A percentile compares a stretch with the other conserved stretches of the same genome.
These are phyloP conservation scores for Phlegmacium glaucopus DNA, from an alignment of 768 basidiomycete species.

Conservation along the genomic window DNA sequence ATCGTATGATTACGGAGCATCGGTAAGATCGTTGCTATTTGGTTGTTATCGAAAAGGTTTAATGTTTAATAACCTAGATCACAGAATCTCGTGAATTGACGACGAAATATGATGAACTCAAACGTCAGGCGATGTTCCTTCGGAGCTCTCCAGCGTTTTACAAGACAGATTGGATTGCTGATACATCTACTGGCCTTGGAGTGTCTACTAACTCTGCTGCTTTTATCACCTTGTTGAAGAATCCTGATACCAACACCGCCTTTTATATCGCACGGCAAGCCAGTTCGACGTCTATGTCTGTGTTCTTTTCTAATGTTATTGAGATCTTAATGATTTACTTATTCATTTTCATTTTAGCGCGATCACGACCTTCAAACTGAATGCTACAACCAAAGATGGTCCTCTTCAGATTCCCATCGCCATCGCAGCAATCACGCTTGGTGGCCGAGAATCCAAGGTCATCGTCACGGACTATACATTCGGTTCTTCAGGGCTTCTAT, in stretches of 20 bases:
- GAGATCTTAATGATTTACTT: not conserved
- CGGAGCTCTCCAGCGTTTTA: constrained; percentile 76
- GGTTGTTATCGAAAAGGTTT: not conserved
- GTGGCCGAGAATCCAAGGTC: constrained; percentile 72
- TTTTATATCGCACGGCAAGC: constrained; percentile 73
- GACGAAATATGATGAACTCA: constrained; percentile 72
- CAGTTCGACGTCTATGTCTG: constrained; percentile 66
- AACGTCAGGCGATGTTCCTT: constrained; percentile 74
- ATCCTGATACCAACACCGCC: constrained; percentile 61
- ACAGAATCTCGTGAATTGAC: constrained; percentile 65
- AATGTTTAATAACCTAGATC: constrained; percentile 31
- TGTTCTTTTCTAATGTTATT: not conserved
- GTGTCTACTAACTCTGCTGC: constrained; percentile 40
- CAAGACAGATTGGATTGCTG: constrained; percentile 74
- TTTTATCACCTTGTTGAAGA: constrained; percentile 61
- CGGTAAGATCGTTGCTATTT: constrained; percentile 29
- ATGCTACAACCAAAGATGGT: constrained; percentile 51
- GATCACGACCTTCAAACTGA: constrained; percentile 54
- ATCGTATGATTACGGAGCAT: constrained; percentile 81
- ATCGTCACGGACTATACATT: constrained; percentile 71
- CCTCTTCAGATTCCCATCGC: constrained; percentile 54
- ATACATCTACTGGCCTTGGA: constrained; percentile 47
- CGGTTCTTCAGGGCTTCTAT: constrained; percentile 57
- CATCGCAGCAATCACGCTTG: constrained; percentile 50
- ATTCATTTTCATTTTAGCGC: constrained; percentile 30